These are phyloP conservation scores for Gryganskiella cystojenkinii DNA, from an alignment of 192 early-diverging fungal genomes.

Conservation along the genomic window DNA sequence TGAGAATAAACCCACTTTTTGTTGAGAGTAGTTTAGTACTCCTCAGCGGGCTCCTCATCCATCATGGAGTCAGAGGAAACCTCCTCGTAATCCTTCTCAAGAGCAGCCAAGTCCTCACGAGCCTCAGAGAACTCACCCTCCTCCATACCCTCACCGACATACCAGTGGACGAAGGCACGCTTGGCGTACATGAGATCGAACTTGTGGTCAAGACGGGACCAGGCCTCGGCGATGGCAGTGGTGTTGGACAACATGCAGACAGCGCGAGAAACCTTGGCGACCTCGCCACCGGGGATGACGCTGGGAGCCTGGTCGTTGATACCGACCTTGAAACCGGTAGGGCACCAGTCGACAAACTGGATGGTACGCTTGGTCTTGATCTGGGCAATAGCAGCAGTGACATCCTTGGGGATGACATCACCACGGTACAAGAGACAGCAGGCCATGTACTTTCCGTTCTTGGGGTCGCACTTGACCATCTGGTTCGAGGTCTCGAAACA, in stretches of 20 bases:
- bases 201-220: slow-evolving; percentile 99
- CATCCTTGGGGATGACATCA: slow-evolving; percentile 99
- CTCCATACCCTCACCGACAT: slow-evolving; percentile 99
- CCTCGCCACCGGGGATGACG: slow-evolving; percentile 72
- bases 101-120: slow-evolving; percentile 99
- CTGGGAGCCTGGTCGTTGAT: slow-evolving; percentile 96
- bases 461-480: slow-evolving; percentile 99
- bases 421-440: slow-evolving; percentile 99
- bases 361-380: slow-evolving; percentile 98
- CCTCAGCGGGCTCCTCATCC: slow-evolving; percentile 64
- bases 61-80: slow-evolving; percentile 96
- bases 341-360: slow-evolving; percentile 99
- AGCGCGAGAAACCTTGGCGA: slow-evolving; percentile 96
- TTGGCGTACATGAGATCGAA: slow-evolving; percentile 99
- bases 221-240: slow-evolving; percentile 99
- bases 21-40: slow-evolving; percentile 36
- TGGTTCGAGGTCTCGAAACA: slow-evolving; percentile 99
- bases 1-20: too few species aligned
- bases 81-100: slow-evolving; percentile 99
- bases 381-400: slow-evolving; percentile 86
- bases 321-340: slow-evolving; percentile 99
- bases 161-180: slow-evolving; percentile 99
- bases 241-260: slow-evolving; percentile 99
- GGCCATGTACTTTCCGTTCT: slow-evolving; percentile 99
- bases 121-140: slow-evolving; percentile 99